phyloP scores from a whole-genome alignment of 306 rosid species.

The Vicia sativa region DNA sequence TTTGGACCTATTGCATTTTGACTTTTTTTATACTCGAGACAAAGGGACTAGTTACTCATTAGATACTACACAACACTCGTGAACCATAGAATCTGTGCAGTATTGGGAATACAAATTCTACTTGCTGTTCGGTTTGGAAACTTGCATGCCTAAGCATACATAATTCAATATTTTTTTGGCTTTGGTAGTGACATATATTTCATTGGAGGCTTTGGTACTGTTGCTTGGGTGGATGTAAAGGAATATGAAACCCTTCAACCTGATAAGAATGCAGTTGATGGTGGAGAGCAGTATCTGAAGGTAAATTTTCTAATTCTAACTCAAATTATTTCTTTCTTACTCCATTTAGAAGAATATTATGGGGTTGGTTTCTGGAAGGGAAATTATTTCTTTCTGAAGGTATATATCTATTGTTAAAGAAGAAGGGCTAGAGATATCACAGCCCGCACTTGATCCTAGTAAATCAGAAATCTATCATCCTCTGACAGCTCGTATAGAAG shows the following conservation, averaged over 20 bases:
- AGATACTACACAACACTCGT: not conserved
- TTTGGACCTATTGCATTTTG: too few species aligned
- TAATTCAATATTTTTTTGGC: slow-evolving; percentile 33
- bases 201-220: slow-evolving; percentile 99
- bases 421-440: slow-evolving; percentile 95
- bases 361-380: slow-evolving; percentile 33
- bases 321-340: not conserved
- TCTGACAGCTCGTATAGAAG: slow-evolving; percentile 63
- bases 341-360: not conserved
- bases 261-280: slow-evolving; percentile 96
- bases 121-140: slow-evolving; percentile 14
- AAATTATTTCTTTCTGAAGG: slow-evolving; percentile 53
- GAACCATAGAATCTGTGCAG: slow-evolving; percentile 19
- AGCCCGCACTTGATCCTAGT: slow-evolving; percentile 86
- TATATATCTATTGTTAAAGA: slow-evolving; percentile 73
- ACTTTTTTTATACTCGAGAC: too few species aligned
- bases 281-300: slow-evolving; percentile 94
- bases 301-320: slow-evolving; percentile 46
- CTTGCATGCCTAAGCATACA: slow-evolving; percentile 28
- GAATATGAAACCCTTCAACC: slow-evolving; percentile 93
- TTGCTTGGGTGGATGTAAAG: slow-evolving; percentile 98
- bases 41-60: not conserved
- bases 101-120: slow-evolving; percentile 20
- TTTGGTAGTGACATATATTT: slow-evolving; percentile 89
- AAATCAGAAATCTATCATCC: slow-evolving; percentile 90